phyloP scores from a whole-genome alignment of 2,329 filamentous ascomycete genomes.

The Periglandula ipomoeae region DNA sequence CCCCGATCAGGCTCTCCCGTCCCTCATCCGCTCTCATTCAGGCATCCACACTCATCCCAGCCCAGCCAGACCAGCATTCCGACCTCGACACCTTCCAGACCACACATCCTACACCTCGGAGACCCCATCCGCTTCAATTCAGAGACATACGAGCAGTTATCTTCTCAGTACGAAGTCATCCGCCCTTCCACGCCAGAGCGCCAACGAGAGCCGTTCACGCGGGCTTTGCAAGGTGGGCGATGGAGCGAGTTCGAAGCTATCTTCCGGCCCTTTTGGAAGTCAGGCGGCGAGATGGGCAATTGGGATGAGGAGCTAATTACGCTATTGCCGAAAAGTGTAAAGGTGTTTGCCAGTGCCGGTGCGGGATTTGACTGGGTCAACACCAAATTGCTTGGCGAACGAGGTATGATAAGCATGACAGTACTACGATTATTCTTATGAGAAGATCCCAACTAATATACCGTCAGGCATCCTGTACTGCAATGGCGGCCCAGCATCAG shows the following conservation, averaged over 20 bases:
- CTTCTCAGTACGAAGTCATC: slow-evolving; percentile 36
- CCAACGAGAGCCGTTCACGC: slow-evolving; percentile 37
- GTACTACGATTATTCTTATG: neutral
- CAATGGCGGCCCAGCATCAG: slow-evolving; percentile 61
- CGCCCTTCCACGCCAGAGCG: slow-evolving; percentile 42
- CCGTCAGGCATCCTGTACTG: slow-evolving; percentile 64
- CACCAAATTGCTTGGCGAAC: slow-evolving; percentile 48
- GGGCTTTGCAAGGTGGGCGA: slow-evolving; percentile 37
- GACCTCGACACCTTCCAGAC: slow-evolving; percentile 20
- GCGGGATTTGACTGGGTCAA: slow-evolving; percentile 61
- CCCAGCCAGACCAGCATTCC: slow-evolving; percentile 16
- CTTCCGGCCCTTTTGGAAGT: slow-evolving; percentile 54
- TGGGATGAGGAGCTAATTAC: slow-evolving; percentile 53
- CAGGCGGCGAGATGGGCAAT: slow-evolving; percentile 56
- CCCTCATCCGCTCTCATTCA: slow-evolving; percentile 1
- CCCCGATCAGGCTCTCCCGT: slow-evolving; percentile 34
- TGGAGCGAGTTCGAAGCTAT: slow-evolving; percentile 48
- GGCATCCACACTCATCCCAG: slow-evolving; percentile 9
- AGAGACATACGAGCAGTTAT: slow-evolving; percentile 34
- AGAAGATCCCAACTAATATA: too few relatives aligned
- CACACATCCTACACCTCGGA: slow-evolving; percentile 65
- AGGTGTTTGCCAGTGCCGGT: slow-evolving; percentile 55
- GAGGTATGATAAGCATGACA: slow-evolving; percentile 30
- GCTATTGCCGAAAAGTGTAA: slow-evolving; percentile 44
- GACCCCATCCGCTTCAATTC: slow-evolving; percentile 48